phyloP scores from a whole-genome alignment of 2,329 filamentous ascomycete species.

The Fusarium sp. region DNA sequence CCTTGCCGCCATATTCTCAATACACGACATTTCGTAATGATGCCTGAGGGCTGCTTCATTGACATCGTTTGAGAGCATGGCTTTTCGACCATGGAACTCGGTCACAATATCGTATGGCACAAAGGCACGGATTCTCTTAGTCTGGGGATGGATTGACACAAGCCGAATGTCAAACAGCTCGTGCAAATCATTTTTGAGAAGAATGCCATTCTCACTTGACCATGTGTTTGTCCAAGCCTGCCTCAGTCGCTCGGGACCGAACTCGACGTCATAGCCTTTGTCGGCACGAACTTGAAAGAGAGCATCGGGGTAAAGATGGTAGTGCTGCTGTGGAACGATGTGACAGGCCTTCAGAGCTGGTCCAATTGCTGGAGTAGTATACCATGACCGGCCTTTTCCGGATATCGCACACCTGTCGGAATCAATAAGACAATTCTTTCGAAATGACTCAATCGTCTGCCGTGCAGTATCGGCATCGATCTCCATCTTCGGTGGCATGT shows the following conservation, averaged over 20 bases:
- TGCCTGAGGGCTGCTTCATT: constrained; percentile 32
- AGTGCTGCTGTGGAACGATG: constrained; percentile 43
- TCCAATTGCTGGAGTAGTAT: constrained; percentile 8
- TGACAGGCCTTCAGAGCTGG: constrained; percentile 43
- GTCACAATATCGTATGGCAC: constrained; percentile 11
- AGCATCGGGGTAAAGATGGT: constrained; percentile 34
- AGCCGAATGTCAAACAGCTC: constrained; percentile 38
- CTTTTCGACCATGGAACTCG: background rate
- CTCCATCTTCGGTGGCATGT: constrained; percentile 17
- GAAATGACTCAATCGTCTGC: constrained; percentile 1
- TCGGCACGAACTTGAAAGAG: background rate
- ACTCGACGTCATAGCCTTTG: no score
- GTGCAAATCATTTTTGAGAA: constrained; percentile 35
- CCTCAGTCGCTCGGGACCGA: no score
- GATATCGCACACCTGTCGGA: constrained; percentile 31
- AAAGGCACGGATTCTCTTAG: constrained; percentile 28
- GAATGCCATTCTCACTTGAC: constrained; percentile 31
- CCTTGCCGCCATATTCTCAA: constrained; percentile 32
- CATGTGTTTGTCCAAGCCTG: no score
- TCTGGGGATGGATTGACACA: constrained; percentile 44
- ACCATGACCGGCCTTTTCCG: constrained; percentile 41
- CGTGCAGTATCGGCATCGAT: background rate
- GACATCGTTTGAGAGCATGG: constrained; percentile 2
- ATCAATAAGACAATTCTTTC: background rate
- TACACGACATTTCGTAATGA: constrained; percentile 46